Base-by-base conservation (phyloP, 164 flowering plant genomes). In the Piper longum region DNA sequence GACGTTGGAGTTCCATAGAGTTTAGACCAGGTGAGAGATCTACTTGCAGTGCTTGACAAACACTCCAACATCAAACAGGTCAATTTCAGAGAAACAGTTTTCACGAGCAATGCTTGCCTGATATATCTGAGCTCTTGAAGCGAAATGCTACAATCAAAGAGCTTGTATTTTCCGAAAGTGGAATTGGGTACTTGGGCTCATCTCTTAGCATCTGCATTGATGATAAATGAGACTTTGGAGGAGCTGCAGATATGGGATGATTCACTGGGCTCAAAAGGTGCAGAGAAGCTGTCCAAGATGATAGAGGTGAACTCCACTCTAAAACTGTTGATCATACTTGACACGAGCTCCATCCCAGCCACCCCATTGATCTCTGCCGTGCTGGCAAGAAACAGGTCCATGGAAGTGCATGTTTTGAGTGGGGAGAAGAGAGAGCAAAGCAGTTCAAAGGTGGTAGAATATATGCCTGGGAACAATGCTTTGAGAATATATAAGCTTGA, bases 171-270 rank as follows among this genome's bases (percentile, higher is more conserved):
- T 83, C 80, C 2, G 97, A 88, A 63, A 85, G 95, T 2, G 66
- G 75, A 4, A 78, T 90, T 56, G 92, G 97, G 51, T 52, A 73
- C 16, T 41, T 55, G 54, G 99, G 99, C 64, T 92, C 84, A 16
- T 73, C 56, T 84, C 12, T 58, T 93, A 7, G 95, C 95, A 61
- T 75, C 84, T 13, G 85, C 89, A 64, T 78, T 93, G 19, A 85
- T 71, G 77, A 73, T 70, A 61, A 93, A 93, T 62, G 76, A 73
- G n/a, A 81, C 72, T 43, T 71, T 90, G 70, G 91, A 90, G 65
- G 99, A 87, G 79, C 64, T 93, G 71, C 96, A 88, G 73, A 83
- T 93, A 71, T 90, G 96, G 96, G 97, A 90, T 36, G 99, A 93
- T 70, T 88, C 99, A 2, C 87, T 93, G 19, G 95, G 96, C 16